Conservation (phyloP, 2,329 filamentous ascomycete genomes). For the Talaromyces rugulosus region DNA sequence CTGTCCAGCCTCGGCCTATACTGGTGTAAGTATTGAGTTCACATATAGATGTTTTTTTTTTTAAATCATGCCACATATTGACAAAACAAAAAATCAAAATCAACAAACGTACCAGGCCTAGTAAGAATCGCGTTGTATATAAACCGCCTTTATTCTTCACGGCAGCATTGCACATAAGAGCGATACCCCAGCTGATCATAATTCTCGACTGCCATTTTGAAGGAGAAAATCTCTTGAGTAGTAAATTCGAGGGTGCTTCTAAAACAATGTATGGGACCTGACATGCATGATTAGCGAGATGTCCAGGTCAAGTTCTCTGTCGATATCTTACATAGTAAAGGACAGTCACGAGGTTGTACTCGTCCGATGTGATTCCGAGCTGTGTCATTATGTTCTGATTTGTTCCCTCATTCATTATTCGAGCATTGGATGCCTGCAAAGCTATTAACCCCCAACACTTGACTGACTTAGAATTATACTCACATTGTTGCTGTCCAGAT, state of each 20-base stretch:
- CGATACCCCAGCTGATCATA: slow-evolving; percentile 23
- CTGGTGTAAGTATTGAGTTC: background rate
- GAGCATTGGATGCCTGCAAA: slow-evolving; percentile 28
- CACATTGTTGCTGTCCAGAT: slow-evolving; percentile 29
- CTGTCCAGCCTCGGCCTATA: slow-evolving; percentile 36
- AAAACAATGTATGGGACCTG: slow-evolving; percentile 23
- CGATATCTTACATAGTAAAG: slow-evolving; percentile 29
- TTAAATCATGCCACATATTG: background rate
- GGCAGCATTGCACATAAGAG: slow-evolving; percentile 35
- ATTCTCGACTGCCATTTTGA: slow-evolving; percentile 9
- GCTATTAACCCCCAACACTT: slow-evolving; percentile 7
- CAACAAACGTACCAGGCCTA: slow-evolving; percentile 30
- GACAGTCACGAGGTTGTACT: slow-evolving; percentile 31
- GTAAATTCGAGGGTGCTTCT: slow-evolving; percentile 20
- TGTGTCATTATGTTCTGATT: slow-evolving; percentile 23
- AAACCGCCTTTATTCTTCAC: slow-evolving; percentile 37
- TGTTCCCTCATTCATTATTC: slow-evolving; percentile 34
- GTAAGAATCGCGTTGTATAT: slow-evolving; percentile 38
- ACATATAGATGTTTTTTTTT: background rate
- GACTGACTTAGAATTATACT: background rate
- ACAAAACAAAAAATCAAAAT: background rate
- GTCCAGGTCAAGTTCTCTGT: background rate
- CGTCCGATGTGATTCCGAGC: slow-evolving; percentile 25
- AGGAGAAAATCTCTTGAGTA: slow-evolving; percentile 8
- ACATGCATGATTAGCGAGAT: background rate